These are phyloP conservation scores for Beauveria sp. DNA, from an alignment of 2,329 filamentous ascomycete genomes.

Conservation along the genomic window DNA sequence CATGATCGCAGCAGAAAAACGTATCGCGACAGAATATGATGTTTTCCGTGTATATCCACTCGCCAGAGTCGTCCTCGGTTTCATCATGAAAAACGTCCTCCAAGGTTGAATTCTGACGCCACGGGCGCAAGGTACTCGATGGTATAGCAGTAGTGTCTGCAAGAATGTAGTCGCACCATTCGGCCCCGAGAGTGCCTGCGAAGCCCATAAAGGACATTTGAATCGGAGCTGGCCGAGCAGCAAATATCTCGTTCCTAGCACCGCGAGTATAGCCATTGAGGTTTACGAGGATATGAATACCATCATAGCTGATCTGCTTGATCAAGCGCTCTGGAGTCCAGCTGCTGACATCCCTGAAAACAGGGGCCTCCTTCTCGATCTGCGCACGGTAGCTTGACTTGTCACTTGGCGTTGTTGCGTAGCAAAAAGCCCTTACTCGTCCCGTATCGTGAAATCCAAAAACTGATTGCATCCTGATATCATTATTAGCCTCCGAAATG, in stretches of 20 bases:
- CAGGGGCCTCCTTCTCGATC: slow-evolving; percentile 85
- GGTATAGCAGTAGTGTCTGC: slow-evolving; percentile 86
- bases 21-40: slow-evolving; percentile 91
- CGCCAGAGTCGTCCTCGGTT: slow-evolving; percentile 59
- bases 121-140: slow-evolving; percentile 69
- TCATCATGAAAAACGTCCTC: slow-evolving; percentile 62
- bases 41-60: slow-evolving; percentile 96
- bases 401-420: slow-evolving; percentile 89
- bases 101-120: slow-evolving; percentile 65
- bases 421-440: slow-evolving; percentile 81
- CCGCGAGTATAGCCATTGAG: slow-evolving; percentile 97
- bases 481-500: slow-evolving; percentile 1
- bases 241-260: slow-evolving; percentile 95
- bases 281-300: slow-evolving; percentile 91
- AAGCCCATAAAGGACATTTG: slow-evolving; percentile 99
- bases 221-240: slow-evolving; percentile 84
- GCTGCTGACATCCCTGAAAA: slow-evolving; percentile 79
- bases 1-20: slow-evolving; percentile 97
- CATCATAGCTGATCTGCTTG: slow-evolving; percentile 76
- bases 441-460: slow-evolving; percentile 78
- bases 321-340: slow-evolving; percentile 84
- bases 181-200: slow-evolving; percentile 86
- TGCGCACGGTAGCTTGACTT: slow-evolving; percentile 82
- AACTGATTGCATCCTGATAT: slow-evolving; percentile 80
- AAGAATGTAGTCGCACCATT: slow-evolving; percentile 97